Evolutionary conservation across 2,329 filamentous ascomycete genomes (phyloP).

Genomic region (Pseudocercospora pini-densiflorae): DNA sequence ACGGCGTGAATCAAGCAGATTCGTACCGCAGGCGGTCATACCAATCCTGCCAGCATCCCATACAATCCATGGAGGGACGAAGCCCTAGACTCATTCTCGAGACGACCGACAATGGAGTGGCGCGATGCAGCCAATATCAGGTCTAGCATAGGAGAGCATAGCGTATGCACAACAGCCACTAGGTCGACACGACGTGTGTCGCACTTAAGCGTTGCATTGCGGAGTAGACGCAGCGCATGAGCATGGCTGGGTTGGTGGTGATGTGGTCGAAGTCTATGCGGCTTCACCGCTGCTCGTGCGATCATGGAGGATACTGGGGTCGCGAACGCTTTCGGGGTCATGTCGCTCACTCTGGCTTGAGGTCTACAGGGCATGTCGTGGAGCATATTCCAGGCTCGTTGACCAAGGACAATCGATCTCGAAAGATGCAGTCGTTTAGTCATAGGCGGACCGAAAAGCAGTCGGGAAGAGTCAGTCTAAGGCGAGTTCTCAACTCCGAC

Average conservation of each 20-base stretch:
- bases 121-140: not conserved
- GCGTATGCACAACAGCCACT: not conserved
- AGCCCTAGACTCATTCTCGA: too few relatives aligned
- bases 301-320: not conserved
- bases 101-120: not conserved
- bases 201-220: not conserved
- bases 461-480: not conserved
- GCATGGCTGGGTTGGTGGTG: not conserved
- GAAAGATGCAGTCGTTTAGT: not conserved
- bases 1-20: not conserved
- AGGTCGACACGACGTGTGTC: not conserved
- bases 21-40: not conserved
- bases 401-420: not conserved
- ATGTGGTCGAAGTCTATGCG: conserved; percentile 8
- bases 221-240: not conserved
- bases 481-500: not conserved
- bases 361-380: not conserved
- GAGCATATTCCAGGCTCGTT: not conserved
- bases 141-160: not conserved
- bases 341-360: not conserved
- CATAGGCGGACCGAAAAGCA: not conserved
- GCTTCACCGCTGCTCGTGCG: conserved; percentile 10
- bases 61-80: not conserved
- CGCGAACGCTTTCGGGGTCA: not conserved
- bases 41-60: not conserved